These are phyloP conservation scores for Hypoxylon rickii DNA, from an alignment of 495 filamentous ascomycete genomes.

Conservation along the genomic window DNA sequence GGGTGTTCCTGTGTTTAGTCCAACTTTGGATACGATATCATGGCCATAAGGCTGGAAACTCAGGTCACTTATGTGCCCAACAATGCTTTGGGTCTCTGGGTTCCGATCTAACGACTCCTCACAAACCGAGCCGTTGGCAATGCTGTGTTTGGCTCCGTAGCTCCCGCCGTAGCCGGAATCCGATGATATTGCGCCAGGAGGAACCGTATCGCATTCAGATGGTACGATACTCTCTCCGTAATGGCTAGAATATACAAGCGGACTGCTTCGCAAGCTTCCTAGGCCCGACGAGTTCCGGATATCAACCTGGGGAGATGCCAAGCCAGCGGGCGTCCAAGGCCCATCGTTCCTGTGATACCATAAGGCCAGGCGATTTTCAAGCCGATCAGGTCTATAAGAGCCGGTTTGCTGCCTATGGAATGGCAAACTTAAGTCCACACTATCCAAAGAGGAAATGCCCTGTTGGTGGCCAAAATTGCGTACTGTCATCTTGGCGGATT, in stretches of 20 bases:
- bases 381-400: slow-evolving; percentile 10
- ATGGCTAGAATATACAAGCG: slow-evolving; percentile 3
- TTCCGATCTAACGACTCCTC: slow-evolving; percentile 43
- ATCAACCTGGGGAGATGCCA: slow-evolving; percentile 21
- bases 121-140: slow-evolving; percentile 54
- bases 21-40: slow-evolving; percentile 15
- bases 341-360: slow-evolving; percentile 47
- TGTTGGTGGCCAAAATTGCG: slow-evolving; percentile 17
- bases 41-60: slow-evolving; percentile 21
- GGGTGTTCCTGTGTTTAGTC: slow-evolving; percentile 13
- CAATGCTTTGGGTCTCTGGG: slow-evolving; percentile 45
- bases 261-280: slow-evolving; percentile 8
- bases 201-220: slow-evolving; percentile 63
- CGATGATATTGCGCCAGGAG: slow-evolving; percentile 51
- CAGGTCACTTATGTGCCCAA: slow-evolving; percentile 33
- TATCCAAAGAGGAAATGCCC: slow-evolving; percentile 21
- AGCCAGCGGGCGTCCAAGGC: slow-evolving; percentile 43
- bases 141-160: slow-evolving; percentile 39
- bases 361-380: slow-evolving; percentile 32
- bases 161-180: slow-evolving; percentile 72
- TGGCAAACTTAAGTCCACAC: slow-evolving; percentile 14
- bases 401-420: slow-evolving; percentile 14
- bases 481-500: slow-evolving; percentile 6
- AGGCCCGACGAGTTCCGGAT: slow-evolving; percentile 17
- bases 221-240: slow-evolving; percentile 38